Evolutionary conservation across 164 flowering plant genomes (phyloP).

Genomic region (Kalanchoe fedtschenkoi): DNA sequence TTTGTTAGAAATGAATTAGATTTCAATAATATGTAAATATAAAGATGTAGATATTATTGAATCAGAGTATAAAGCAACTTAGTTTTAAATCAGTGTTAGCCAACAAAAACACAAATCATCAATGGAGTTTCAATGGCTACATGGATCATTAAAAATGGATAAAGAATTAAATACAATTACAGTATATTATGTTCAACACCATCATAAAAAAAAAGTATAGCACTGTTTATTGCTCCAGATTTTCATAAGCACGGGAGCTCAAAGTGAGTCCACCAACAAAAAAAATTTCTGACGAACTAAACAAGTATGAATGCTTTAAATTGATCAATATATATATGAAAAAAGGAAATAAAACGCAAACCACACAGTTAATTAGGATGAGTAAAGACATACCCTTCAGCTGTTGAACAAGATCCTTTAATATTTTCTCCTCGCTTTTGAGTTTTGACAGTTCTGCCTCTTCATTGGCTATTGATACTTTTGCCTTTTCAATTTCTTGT

Average conservation of each 20-base stretch:
- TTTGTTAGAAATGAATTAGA: too few species aligned
- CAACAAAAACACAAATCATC: too few species aligned
- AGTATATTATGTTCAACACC: too few species aligned
- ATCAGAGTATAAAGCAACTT: too few species aligned
- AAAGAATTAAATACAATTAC: too few species aligned
- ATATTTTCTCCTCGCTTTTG: slow-evolving; percentile 61
- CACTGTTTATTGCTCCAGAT: neutral
- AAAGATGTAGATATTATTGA: too few species aligned
- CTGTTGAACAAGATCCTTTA: slow-evolving; percentile 70
- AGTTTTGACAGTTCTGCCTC: slow-evolving; percentile 71
- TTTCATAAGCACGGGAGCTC: neutral
- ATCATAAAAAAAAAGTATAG: neutral
- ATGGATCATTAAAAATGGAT: too few species aligned
- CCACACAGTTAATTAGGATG: neutral
- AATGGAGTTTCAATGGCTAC: too few species aligned
- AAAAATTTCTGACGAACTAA: neutral
- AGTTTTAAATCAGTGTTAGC: too few species aligned
- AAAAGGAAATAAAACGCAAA: neutral
- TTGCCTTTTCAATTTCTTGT: slow-evolving; percentile 57
- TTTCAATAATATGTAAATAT: too few species aligned
- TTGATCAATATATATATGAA: neutral
- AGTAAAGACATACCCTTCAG: slow-evolving; percentile 48
- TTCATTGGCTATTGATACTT: slow-evolving; percentile 46
- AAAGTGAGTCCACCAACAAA: neutral
- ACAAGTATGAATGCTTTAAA: neutral